Base-by-base conservation (phyloP, 139 green algal species). In the Micractinium sp. region DNA sequence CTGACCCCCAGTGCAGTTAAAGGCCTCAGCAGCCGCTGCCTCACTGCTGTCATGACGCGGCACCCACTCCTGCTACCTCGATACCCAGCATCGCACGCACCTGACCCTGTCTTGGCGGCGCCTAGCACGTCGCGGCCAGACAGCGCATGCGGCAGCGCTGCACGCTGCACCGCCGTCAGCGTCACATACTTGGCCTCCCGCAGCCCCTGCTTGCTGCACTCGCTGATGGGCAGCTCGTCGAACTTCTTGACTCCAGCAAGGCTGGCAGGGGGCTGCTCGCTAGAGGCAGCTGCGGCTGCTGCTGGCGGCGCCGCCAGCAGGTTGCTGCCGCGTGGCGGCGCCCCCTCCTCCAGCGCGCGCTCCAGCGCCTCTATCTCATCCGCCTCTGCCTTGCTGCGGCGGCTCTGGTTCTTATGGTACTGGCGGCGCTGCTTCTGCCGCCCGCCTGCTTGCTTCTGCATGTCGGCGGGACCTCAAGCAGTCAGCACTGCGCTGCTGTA, bases 91-190 rank as follows among this genome's bases (percentile, higher is more conserved):
- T n/a, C n/a, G n/a, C n/a, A n/a, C n/a, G 31, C 85, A 88, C 85
- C 83, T 36, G 90, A 98, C n/a, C 98, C 98, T 3, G 98, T 99
- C 89, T 99, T 99, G 18, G 98, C 98, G 3, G 98, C 98, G 29
- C 98, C 98, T 63, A 99, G 92, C 15, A 99, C 92, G 82, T 99
- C 98, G 0, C 98, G 89, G 0, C 97, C 98, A 33, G 83, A 91
- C 33, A 99, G 93, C 18, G 97, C 97, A 76, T 99, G 97, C 1
- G 98, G 98, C 53, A 99, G 85, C 9, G 97, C 94, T 23, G 97
- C 96, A 0, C 96, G 91, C 93, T 99, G 98, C 61, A 99, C 98
- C 20, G 97, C 98, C 9, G 98, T 99, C 86, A 98, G 85, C 2
- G 53, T 92, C 2, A 91, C 87, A 76, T 94, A 99, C 36, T 94